Evolutionary conservation across 2,329 filamentous ascomycete species (phyloP).

Genomic region (Fusarium tjaetaba): DNA sequence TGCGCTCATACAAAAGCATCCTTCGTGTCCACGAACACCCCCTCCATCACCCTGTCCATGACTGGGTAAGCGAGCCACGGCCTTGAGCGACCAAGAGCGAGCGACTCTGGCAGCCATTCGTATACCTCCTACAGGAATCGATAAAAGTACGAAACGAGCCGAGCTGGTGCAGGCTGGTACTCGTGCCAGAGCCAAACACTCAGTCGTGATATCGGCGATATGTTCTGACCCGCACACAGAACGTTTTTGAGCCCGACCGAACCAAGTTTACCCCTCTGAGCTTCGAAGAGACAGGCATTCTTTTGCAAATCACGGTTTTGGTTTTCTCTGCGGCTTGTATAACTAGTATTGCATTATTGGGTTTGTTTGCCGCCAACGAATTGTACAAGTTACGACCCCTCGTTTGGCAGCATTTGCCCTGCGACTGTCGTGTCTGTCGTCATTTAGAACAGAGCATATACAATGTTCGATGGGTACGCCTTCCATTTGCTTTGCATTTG

Average conservation of each 20-base stretch:
- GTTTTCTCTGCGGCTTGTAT: slow-evolving; percentile 24
- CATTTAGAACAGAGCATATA: slow-evolving; percentile 36
- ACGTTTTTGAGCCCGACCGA: slow-evolving; percentile 43
- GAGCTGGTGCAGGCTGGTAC: slow-evolving; percentile 6
- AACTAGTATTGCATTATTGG: slow-evolving; percentile 12
- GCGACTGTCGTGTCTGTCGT: slow-evolving; percentile 38
- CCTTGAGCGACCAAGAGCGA: slow-evolving; percentile 33
- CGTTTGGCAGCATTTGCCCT: slow-evolving; percentile 18
- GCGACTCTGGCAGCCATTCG: slow-evolving; percentile 23
- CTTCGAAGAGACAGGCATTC: slow-evolving; percentile 7
- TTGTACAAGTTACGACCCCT: slow-evolving; percentile 13
- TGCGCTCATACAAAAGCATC: slow-evolving; percentile 25
- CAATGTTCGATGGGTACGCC: slow-evolving; percentile 57
- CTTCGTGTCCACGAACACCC: slow-evolving; percentile 25
- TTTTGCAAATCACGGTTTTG: slow-evolving; percentile 13
- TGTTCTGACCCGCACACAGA: slow-evolving; percentile 43
- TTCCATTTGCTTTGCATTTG: slow-evolving; percentile 27
- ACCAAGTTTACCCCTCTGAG: slow-evolving; percentile 35
- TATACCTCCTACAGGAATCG: slow-evolving; percentile 18
- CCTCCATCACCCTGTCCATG: slow-evolving; percentile 36
- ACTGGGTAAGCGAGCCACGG: slow-evolving; percentile 42
- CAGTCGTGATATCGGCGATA: slow-evolving; percentile 21
- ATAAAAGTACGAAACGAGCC: slow-evolving; percentile 5
- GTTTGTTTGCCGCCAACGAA: slow-evolving; percentile 17
- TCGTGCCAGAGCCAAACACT: slow-evolving; percentile 33